Conservation (phyloP, 2,329 filamentous ascomycete species). For the Sphaerostilbella broomeana region DNA sequence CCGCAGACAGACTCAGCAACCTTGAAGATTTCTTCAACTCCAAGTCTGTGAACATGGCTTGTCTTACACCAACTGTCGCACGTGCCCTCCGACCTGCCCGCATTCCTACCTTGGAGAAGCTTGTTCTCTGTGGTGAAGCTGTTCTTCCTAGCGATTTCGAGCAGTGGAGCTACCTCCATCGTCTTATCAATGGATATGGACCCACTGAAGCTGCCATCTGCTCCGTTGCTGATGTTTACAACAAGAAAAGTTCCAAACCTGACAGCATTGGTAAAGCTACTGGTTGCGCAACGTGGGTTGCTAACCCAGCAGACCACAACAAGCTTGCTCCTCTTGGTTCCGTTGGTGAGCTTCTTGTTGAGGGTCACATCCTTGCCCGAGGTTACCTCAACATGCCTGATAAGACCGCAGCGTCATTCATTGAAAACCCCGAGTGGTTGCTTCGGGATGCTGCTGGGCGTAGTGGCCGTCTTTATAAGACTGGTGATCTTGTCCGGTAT, state of each 20-base stretch:
- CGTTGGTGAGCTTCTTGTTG: constrained; percentile 23
- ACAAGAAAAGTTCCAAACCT: too few species aligned
- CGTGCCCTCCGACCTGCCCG: neutral
- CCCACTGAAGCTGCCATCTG: constrained; percentile 15
- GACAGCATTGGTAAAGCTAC: constrained; percentile 12
- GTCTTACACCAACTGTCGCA: constrained; percentile 1
- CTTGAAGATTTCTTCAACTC: neutral
- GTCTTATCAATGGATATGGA: constrained; percentile 22
- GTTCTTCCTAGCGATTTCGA: constrained; percentile 5
- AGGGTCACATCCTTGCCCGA: constrained; percentile 20
- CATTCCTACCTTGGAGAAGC: neutral
- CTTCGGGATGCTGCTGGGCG: constrained; percentile 13
- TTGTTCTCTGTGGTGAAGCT: neutral
- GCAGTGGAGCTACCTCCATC: constrained; percentile 16
- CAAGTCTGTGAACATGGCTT: neutral
- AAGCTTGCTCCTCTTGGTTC: constrained; percentile 18
- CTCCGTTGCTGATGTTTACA: constrained; percentile 19
- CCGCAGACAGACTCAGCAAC: neutral
- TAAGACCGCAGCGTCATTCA: constrained; percentile 23
- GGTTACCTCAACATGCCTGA: constrained; percentile 20
- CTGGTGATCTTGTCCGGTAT: constrained; percentile 41
- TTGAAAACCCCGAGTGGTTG: constrained; percentile 22
- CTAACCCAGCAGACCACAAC: constrained; percentile 17
- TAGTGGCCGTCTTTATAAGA: constrained; percentile 34
- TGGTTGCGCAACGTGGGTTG: constrained; percentile 19